Percentiles rank a stretch among this genome's conserved stretches.
phyloP scores from a whole-genome alignment of 768 basidiomycete species.

The Trametes elegans region DNA sequence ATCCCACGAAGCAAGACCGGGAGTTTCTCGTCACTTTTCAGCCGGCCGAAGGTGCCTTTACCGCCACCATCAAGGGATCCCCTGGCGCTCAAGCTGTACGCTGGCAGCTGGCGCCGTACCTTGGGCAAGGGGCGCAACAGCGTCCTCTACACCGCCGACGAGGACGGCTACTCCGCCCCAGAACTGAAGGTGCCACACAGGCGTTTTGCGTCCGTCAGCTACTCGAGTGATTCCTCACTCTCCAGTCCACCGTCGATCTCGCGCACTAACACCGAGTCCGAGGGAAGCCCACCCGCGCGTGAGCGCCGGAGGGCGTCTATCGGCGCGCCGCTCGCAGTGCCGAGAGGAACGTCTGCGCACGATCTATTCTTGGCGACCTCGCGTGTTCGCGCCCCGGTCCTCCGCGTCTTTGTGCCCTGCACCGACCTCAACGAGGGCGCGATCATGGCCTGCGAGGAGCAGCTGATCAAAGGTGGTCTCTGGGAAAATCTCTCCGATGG shows the following conservation, averaged over 20 bases:
- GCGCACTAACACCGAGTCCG: slow-evolving; percentile 21
- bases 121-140: slow-evolving; percentile 5
- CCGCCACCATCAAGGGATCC: slow-evolving; percentile 51
- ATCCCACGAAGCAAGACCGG: slow-evolving; percentile 10
- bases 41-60: slow-evolving; percentile 29
- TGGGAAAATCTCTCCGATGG: slow-evolving; percentile 76
- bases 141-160: slow-evolving; percentile 3
- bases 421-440: slow-evolving; percentile 46
- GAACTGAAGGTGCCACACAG: slow-evolving; percentile 39
- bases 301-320: slow-evolving; percentile 8
- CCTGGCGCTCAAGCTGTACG: slow-evolving; percentile 43
- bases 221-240: slow-evolving; percentile 48
- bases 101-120: slow-evolving; percentile 45
- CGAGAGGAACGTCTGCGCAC: slow-evolving; percentile 43
- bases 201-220: slow-evolving; percentile 42
- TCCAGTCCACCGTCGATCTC: slow-evolving; percentile 30
- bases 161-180: slow-evolving; percentile 19
- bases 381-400: slow-evolving; percentile 65
- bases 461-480: slow-evolving; percentile 62
- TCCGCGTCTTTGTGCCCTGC: slow-evolving; percentile 76
- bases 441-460: slow-evolving; percentile 61
- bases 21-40: slow-evolving; percentile 38
- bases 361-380: slow-evolving; percentile 61
- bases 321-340: slow-evolving; percentile 26
- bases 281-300: slow-evolving; percentile 13